Evolutionary conservation across 805 yeast genomes (phyloP).

Genomic region (Candida nemodendra): DNA sequence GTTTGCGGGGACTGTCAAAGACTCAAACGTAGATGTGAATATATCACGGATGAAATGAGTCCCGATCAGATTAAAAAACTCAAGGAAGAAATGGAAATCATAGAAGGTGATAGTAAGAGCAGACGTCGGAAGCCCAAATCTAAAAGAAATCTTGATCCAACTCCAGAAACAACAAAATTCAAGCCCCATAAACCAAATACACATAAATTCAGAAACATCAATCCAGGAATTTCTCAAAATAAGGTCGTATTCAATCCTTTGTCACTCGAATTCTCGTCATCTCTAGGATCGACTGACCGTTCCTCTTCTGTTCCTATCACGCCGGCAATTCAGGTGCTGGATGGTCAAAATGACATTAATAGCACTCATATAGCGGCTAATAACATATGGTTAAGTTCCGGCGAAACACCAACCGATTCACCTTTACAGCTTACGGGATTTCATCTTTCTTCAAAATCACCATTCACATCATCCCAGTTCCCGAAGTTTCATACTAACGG

Average conservation of each 20-base stretch:
- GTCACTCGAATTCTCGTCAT: slow-evolving; percentile 18
- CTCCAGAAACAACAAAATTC: too few species aligned
- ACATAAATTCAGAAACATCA: slow-evolving; percentile 5
- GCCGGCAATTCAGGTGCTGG: slow-evolving; percentile 3
- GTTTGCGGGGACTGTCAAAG: slow-evolving; percentile 49
- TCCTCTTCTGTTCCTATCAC: not conserved
- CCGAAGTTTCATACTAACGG: too few species aligned
- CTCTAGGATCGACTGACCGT: not conserved
- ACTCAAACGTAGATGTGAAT: slow-evolving; percentile 45
- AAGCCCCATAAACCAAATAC: too few species aligned
- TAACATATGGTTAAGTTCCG: slow-evolving; percentile 11
- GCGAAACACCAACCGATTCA: slow-evolving; percentile 4
- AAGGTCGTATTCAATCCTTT: slow-evolving; percentile 31
- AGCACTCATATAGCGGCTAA: slow-evolving; percentile 1
- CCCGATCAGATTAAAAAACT: slow-evolving; percentile 36
- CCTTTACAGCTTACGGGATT: too few species aligned
- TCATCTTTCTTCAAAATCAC: slow-evolving; percentile 4
- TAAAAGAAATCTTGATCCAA: slow-evolving; percentile 8
- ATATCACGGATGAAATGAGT: slow-evolving; percentile 46
- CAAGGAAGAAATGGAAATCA: slow-evolving; percentile 36
- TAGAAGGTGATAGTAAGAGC: slow-evolving; percentile 42
- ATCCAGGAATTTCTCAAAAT: slow-evolving; percentile 1
- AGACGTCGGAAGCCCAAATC: slow-evolving; percentile 36
- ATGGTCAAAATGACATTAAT: not conserved
- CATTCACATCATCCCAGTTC: not conserved